Percentiles rank a stretch among this genome's conserved stretches.
Conservation (phyloP, 805 yeast species). For the Schwanniomyces sp. region DNA sequence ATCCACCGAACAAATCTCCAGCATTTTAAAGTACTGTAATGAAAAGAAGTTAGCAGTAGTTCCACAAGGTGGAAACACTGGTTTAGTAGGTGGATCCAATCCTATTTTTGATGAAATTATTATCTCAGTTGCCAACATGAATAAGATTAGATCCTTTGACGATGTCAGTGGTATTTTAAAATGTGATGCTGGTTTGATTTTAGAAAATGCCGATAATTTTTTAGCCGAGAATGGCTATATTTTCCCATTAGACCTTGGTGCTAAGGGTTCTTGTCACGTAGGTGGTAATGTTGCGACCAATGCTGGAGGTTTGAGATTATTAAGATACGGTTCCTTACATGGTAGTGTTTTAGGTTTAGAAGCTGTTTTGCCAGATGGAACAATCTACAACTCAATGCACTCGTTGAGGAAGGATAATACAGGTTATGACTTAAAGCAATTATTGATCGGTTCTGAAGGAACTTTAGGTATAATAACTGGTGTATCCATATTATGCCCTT, state of each 20-base stretch:
- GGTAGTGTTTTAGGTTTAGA: slow-evolving; percentile 90
- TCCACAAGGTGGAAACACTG: slow-evolving; percentile 98
- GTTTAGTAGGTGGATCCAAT: slow-evolving; percentile 90
- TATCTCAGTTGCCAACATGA: slow-evolving; percentile 65
- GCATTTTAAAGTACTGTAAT: slow-evolving; percentile 78
- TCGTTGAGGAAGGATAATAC: slow-evolving; percentile 92
- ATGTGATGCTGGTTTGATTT: slow-evolving; percentile 86
- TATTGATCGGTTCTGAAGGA: slow-evolving; percentile 94
- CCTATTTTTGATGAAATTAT: slow-evolving; percentile 92
- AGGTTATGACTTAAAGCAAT: slow-evolving; percentile 89
- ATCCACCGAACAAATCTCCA: slow-evolving; percentile 71
- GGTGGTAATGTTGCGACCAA: slow-evolving; percentile 96
- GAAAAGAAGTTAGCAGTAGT: slow-evolving; percentile 77
- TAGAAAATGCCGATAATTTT: slow-evolving; percentile 80
- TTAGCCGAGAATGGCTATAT: slow-evolving; percentile 82
- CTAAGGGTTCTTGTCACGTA: slow-evolving; percentile 94
- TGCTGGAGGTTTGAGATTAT: slow-evolving; percentile 89
- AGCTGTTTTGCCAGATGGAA: slow-evolving; percentile 90
- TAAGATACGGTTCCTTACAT: slow-evolving; percentile 89
- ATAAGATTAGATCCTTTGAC: slow-evolving; percentile 81
- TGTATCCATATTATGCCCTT: slow-evolving; percentile 84
- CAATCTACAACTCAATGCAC: slow-evolving; percentile 74
- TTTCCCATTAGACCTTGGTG: slow-evolving; percentile 92
- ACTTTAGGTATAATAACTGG: slow-evolving; percentile 90
- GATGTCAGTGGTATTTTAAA: slow-evolving; percentile 79